Conservation (phyloP, 208 protist genomes). For the Porcisia deanei region DNA sequence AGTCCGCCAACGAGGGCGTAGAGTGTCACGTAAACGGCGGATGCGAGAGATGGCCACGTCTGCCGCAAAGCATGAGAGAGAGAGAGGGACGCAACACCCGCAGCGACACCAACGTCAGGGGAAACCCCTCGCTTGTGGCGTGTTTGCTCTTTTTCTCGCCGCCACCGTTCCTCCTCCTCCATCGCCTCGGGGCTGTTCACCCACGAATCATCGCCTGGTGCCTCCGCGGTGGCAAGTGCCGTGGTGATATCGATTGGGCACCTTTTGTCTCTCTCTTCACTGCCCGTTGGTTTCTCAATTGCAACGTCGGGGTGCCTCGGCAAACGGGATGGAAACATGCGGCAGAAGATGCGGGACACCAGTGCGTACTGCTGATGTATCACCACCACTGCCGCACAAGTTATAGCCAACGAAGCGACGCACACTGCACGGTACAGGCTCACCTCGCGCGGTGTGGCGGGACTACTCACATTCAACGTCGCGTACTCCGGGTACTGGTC, state of each 20-base stretch:
- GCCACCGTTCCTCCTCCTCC: constrained; percentile 37
- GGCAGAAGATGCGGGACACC: constrained; percentile 2
- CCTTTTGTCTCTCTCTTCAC: not conserved
- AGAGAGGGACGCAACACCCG: not conserved
- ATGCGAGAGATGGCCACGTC: constrained; percentile 49
- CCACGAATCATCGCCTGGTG: constrained; percentile 63
- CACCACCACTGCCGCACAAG: constrained; percentile 8
- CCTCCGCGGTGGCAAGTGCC: not conserved
- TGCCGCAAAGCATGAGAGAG: constrained; percentile 15
- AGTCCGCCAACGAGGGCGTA: constrained; percentile 60
- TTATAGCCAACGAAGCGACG: constrained; percentile 18
- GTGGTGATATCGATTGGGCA: not conserved
- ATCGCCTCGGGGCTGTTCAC: constrained; percentile 61
- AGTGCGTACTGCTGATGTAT: constrained; percentile 6
- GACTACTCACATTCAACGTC: constrained; percentile 6
- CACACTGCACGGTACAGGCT: constrained; percentile 9
- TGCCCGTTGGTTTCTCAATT: not conserved
- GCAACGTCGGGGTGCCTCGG: not conserved
- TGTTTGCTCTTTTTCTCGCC: not conserved
- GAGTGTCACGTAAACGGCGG: constrained; percentile 44
- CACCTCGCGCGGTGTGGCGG: constrained; percentile 12
- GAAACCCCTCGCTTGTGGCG: not conserved
- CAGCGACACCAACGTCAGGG: not conserved
- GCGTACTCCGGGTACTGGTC: constrained; percentile 26
- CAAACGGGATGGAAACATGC: not conserved